phyloP scores from a whole-genome alignment of 2,329 filamentous ascomycete genomes.

The Lizonia empirigonia region DNA sequence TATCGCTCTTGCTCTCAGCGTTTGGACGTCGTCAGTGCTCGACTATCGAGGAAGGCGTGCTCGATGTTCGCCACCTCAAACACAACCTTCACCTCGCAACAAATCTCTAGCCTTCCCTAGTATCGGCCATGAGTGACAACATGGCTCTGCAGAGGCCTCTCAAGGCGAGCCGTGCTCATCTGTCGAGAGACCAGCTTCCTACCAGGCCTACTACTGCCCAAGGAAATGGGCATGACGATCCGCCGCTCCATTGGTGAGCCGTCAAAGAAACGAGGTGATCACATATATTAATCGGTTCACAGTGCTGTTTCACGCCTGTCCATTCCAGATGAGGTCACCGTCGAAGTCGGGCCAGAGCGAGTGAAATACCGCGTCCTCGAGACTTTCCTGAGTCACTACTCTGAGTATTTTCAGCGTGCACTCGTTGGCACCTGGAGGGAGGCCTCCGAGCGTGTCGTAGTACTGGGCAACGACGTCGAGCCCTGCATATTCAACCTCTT shows the following conservation, averaged over 20 bases:
- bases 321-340: constrained; percentile 1
- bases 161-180: constrained; percentile 5
- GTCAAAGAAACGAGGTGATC: neutral
- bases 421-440: constrained; percentile 20
- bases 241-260: constrained; percentile 9
- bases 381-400: constrained; percentile 17
- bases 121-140: neutral
- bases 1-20: neutral
- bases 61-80: neutral
- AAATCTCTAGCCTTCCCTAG: neutral
- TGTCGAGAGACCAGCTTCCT: constrained; percentile 1
- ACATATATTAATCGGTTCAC: neutral
- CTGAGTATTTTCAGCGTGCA: constrained; percentile 19
- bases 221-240: neutral
- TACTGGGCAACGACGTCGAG: constrained; percentile 17
- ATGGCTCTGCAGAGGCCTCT: neutral
- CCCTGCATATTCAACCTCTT: constrained; percentile 15
- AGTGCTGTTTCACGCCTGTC: constrained; percentile 3
- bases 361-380: constrained; percentile 13
- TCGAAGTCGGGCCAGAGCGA: constrained; percentile 16
- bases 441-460: constrained; percentile 7
- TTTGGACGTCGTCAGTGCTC: neutral
- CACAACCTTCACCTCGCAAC: neutral
- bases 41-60: neutral
- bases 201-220: constrained; percentile 4